Base-by-base conservation (phyloP, 176 grass and related monocot genomes). In the Juncus inflexus region DNA sequence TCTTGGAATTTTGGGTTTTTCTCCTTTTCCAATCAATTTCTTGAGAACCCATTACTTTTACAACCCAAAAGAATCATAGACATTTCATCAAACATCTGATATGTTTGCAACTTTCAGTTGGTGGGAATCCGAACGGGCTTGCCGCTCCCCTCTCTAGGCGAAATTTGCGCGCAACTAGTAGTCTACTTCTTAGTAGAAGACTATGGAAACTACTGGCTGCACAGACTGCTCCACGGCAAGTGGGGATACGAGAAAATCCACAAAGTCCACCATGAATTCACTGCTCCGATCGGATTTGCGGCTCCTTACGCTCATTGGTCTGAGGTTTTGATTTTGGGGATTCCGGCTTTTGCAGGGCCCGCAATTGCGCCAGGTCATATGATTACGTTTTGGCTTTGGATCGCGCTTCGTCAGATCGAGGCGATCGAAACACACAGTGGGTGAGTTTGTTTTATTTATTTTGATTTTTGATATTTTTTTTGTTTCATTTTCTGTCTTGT, bases 121-220 rank as follows among this genome's bases (percentile, higher is more conserved):
- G 81, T 87, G 35, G 91, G 91, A 52, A 90, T 96, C 12, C 81
- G 83, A 66, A 86, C 87, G 0, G 55, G 64, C 4, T 9, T 96
- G 62, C 91, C 84, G 0, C 60, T 96, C 19, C 91, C 91, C 5
- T 90, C 91, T 42, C 60, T 83, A 2, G 79, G 79, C 28, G 91
- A 96, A 83, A 85, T 88, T 4, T 87, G 5, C 2, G 75, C 63
- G n/a, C 89, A 94, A 63, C 72, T 94, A 52, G 65, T 65, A 7
- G 84, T 94, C 37, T 96, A 96, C 74, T 83, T 96, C 79, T 74
- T 96, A 71, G 74, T 88, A 13, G 91, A 96, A 80, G 91, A 91
- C 74, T 96, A 87, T 40, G 74, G 75, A 28, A 88, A 88, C 62
- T 96, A 96, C 63, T 96, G 91, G 91, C 65, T 90, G 60, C 92